Percentiles rank a stretch among this genome's conserved stretches.
Evolutionary conservation across 2,329 filamentous ascomycete genomes (phyloP).

Genomic region (Xylaria hypoxylon): DNA sequence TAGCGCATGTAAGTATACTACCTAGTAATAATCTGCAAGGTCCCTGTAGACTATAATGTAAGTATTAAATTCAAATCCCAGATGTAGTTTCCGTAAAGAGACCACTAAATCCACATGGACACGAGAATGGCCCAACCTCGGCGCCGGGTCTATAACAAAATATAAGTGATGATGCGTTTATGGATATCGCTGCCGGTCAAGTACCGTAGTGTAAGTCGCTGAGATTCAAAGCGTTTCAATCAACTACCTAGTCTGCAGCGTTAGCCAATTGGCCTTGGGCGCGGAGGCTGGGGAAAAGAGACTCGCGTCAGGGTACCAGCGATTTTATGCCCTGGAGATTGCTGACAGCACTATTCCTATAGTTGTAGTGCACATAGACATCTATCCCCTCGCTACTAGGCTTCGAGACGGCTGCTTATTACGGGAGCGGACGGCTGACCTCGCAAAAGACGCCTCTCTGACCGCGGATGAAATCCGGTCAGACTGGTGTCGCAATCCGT

Average conservation of each 20-base stretch:
- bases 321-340: conserved; percentile 16
- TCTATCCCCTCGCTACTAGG: neutral
- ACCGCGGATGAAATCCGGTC: conserved; percentile 37
- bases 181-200: conserved; percentile 4
- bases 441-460: conserved; percentile 19
- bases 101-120: neutral
- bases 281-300: neutral
- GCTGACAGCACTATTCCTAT: conserved; percentile 15
- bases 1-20: too few relatives aligned
- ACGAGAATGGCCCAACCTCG: conserved; percentile 34
- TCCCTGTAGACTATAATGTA: neutral
- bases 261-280: neutral
- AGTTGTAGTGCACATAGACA: conserved; percentile 4
- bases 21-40: conserved; percentile 3
- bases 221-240: neutral
- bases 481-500: conserved; percentile 36
- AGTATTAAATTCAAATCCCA: conserved; percentile 1
- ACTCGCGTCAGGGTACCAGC: conserved; percentile 9
- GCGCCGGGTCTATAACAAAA: conserved; percentile 16
- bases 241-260: conserved; percentile 5
- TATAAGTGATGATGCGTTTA: neutral
- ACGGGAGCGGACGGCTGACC: neutral
- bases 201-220: neutral
- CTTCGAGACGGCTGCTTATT: neutral
- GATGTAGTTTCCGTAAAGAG: neutral